phyloP scores from a whole-genome alignment of 78 protist species.

The Tieghemostelium lacteum region DNA sequence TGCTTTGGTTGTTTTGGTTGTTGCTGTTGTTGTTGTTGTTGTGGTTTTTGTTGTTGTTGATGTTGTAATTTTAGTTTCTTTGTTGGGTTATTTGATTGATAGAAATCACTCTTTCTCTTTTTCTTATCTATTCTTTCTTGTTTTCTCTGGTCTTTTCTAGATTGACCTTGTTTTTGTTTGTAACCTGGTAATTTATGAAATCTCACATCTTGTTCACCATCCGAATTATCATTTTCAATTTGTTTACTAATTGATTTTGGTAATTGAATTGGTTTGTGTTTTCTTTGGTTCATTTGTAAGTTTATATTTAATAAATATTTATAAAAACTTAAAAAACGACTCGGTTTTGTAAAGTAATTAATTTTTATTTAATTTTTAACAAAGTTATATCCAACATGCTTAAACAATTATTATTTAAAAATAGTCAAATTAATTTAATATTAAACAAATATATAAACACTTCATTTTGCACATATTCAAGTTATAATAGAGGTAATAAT shows the following conservation, averaged over 20 bases:
- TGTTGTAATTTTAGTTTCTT: background rate
- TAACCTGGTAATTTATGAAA: conserved; percentile 13
- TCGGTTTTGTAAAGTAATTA: too few species aligned
- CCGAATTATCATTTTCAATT: background rate
- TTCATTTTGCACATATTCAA: too few species aligned
- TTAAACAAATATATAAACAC: too few species aligned
- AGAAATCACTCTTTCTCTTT: conserved; percentile 34
- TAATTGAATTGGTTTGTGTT: too few species aligned
- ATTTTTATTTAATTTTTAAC: too few species aligned
- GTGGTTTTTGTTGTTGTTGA: background rate
- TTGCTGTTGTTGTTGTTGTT: background rate
- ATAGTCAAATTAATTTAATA: too few species aligned
- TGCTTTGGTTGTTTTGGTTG: background rate
- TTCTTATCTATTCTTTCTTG: conserved; percentile 37
- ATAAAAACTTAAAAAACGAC: too few species aligned
- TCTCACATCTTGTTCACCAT: conserved; percentile 1
- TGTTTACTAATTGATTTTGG: conserved; percentile 11
- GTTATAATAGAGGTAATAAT: too few species aligned
- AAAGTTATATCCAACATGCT: too few species aligned
- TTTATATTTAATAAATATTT: too few species aligned
- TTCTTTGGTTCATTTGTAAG: too few species aligned
- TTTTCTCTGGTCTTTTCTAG: conserved; percentile 55
- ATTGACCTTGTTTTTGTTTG: background rate
- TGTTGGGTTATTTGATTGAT: background rate
- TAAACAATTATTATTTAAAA: too few species aligned